These are phyloP conservation scores for Komagataella ulmi DNA, from an alignment of 805 yeast species.

Conservation along the genomic window DNA sequence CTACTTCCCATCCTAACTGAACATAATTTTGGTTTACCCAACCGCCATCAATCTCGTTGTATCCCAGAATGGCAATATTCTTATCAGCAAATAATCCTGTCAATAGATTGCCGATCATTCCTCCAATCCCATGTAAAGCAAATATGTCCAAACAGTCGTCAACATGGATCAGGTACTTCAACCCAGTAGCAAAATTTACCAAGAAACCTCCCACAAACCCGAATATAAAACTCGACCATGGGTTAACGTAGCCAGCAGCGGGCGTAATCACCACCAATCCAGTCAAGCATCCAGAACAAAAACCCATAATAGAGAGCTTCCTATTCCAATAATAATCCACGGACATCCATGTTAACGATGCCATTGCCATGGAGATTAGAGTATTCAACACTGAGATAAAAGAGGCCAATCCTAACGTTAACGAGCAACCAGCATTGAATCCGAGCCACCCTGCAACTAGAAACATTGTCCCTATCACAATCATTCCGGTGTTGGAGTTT, in stretches of 20 bases:
- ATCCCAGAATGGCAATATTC: slow-evolving; percentile 54
- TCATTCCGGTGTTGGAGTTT: slow-evolving; percentile 78
- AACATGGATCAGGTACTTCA: slow-evolving; percentile 61
- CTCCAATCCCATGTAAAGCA: slow-evolving; percentile 93
- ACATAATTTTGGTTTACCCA: slow-evolving; percentile 80
- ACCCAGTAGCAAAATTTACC: slow-evolving; percentile 74
- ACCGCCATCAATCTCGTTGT: slow-evolving; percentile 66
- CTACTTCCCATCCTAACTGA: slow-evolving; percentile 64
- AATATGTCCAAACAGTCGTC: slow-evolving; percentile 85
- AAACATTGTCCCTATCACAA: slow-evolving; percentile 69
- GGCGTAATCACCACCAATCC: slow-evolving; percentile 94
- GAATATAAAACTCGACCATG: slow-evolving; percentile 74
- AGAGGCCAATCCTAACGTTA: slow-evolving; percentile 62
- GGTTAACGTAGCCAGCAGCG: slow-evolving; percentile 72
- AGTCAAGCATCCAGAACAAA: slow-evolving; percentile 83
- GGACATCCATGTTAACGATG: slow-evolving; percentile 75
- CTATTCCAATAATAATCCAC: slow-evolving; percentile 68
- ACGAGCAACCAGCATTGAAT: slow-evolving; percentile 80
- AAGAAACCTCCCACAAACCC: slow-evolving; percentile 65
- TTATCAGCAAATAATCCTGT: slow-evolving; percentile 78
- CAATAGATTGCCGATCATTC: slow-evolving; percentile 67
- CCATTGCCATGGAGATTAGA: slow-evolving; percentile 65
- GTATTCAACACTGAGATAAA: slow-evolving; percentile 77
- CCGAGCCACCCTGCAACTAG: slow-evolving; percentile 89
- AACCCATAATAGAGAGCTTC: slow-evolving; percentile 83